Base-by-base conservation (phyloP, 768 basidiomycete genomes). In the Ramaria rubella region DNA sequence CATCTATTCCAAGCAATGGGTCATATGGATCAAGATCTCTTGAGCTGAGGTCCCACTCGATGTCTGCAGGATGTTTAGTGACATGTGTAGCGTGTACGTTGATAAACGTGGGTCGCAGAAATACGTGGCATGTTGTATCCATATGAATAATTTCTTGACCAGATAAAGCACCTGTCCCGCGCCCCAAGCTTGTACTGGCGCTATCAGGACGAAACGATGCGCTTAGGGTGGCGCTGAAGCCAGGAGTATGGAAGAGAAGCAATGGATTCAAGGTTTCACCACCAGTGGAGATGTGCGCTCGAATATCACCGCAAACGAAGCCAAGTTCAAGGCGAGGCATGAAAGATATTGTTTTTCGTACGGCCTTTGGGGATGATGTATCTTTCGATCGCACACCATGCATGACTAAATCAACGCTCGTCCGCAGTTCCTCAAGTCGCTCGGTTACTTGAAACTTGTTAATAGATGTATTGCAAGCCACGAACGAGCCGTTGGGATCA, bases 21-120 rank as follows among this genome's bases (percentile, higher is more conserved):
- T 56, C 55, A 56, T 48, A n/a, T n/a, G 43, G 17, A 2, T 56
- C 55, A 56, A 14, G 26, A 1, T n/a, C 55, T n/a, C 17, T 9
- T 43, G 38, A 8, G 43, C 8, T 38, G 15, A 23, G 21, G 26
- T 40, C 17, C 38, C 23, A 29, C 15, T 27, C 11, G 9, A 40
- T 26, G 29, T 19, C 19, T 11, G 29, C 15, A 19, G 30, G 7
- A 45, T 23, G 19, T 26, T 30, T 26, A 40, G 11, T 12, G 21
- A 26, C 29, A 14, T 29, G 38, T 21, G n/a, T 42, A 14, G 43
- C 14, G 7, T n/a, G 21, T 2, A 49, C 49, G 17, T 24, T 29
- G 19, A 51, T n/a, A 15, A 34, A 33, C 6, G 29, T 51, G 24
- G 49, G 49, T 17, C 29, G 8, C 17, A 34, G 19, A 36, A 3